Conservation (phyloP, 371 early-diverging fungal genomes). For the Basidiobolus meristosporus region DNA sequence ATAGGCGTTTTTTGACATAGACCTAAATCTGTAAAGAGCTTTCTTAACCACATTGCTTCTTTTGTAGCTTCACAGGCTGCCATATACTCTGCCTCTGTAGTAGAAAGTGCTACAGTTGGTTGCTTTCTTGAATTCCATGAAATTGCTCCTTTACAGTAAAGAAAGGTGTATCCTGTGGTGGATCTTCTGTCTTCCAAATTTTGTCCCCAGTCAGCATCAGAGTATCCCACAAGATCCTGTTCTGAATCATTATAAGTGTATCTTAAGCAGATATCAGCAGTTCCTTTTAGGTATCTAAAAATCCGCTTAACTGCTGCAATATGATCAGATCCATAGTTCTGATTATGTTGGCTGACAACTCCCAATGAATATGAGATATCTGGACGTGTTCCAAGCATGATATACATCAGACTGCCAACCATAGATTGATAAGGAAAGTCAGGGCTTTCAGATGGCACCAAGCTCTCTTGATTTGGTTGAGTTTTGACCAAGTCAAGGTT, state of each 20-base stretch:
- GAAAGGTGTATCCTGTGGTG: slow-evolving; percentile 4
- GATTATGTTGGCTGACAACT: background rate
- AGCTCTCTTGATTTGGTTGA: background rate
- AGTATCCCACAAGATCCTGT: background rate
- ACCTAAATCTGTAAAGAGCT: background rate
- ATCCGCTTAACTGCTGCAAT: slow-evolving; percentile 1
- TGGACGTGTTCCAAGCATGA: slow-evolving; percentile 1
- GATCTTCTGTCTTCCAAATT: slow-evolving; percentile 3
- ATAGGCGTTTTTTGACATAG: background rate
- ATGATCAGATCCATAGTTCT: background rate
- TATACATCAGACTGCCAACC: slow-evolving; percentile 3
- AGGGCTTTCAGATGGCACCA: background rate
- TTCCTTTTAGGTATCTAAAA: slow-evolving; percentile 1
- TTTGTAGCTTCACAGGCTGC: slow-evolving; percentile 3
- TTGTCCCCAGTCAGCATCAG: slow-evolving; percentile 3
- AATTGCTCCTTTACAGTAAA: slow-evolving; percentile 3
- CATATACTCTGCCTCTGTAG: slow-evolving; percentile 7
- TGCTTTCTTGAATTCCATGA: slow-evolving; percentile 5
- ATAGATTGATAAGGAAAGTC: slow-evolving; percentile 1
- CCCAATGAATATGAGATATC: slow-evolving; percentile 4
- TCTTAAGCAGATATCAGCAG: background rate
- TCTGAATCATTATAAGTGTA: background rate
- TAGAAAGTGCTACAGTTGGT: slow-evolving; percentile 5
- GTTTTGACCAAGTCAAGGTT: background rate
- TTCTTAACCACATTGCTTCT: slow-evolving; percentile 4